phyloP scores from a whole-genome alignment of 2,329 filamentous ascomycete genomes.

The Akanthomyces lecanii region DNA sequence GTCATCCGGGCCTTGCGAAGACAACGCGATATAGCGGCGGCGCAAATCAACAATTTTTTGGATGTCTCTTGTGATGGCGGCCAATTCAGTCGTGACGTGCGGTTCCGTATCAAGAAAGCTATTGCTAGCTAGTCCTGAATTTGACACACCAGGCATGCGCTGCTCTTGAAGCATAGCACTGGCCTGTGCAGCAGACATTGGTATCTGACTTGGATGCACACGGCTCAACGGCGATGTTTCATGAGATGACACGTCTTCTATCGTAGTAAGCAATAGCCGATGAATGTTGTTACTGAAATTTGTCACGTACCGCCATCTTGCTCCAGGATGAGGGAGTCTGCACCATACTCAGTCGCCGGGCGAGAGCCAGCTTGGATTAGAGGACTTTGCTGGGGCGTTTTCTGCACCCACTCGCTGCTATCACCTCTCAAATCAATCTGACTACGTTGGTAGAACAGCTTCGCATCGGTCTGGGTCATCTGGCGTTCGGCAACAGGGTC shows the following conservation, averaged over 20 bases:
- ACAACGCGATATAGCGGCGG: slow-evolving; percentile 83
- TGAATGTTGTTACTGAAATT: slow-evolving; percentile 36
- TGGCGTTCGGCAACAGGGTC: slow-evolving; percentile 91
- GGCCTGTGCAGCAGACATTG: background rate
- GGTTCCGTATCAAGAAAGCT: slow-evolving; percentile 69
- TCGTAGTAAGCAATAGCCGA: slow-evolving; percentile 1
- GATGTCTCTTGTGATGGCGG: slow-evolving; percentile 83
- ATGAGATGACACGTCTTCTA: background rate
- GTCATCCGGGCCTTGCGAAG: slow-evolving; percentile 73
- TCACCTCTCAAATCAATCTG: slow-evolving; percentile 54
- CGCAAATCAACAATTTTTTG: slow-evolving; percentile 84
- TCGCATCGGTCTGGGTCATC: slow-evolving; percentile 90
- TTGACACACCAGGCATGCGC: slow-evolving; percentile 40
- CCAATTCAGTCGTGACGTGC: slow-evolving; percentile 78
- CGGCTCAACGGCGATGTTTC: background rate
- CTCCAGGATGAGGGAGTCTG: slow-evolving; percentile 32
- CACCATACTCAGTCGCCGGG: slow-evolving; percentile 34
- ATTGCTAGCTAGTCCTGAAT: slow-evolving; percentile 59
- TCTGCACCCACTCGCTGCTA: slow-evolving; percentile 36
- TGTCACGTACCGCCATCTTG: slow-evolving; percentile 24
- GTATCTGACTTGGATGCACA: background rate
- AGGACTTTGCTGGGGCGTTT: slow-evolving; percentile 46
- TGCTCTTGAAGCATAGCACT: background rate
- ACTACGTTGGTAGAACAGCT: slow-evolving; percentile 91
- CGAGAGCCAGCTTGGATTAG: slow-evolving; percentile 35